Conservation (phyloP, 2,329 filamentous ascomycete genomes). For the Sporothrix phasma region DNA sequence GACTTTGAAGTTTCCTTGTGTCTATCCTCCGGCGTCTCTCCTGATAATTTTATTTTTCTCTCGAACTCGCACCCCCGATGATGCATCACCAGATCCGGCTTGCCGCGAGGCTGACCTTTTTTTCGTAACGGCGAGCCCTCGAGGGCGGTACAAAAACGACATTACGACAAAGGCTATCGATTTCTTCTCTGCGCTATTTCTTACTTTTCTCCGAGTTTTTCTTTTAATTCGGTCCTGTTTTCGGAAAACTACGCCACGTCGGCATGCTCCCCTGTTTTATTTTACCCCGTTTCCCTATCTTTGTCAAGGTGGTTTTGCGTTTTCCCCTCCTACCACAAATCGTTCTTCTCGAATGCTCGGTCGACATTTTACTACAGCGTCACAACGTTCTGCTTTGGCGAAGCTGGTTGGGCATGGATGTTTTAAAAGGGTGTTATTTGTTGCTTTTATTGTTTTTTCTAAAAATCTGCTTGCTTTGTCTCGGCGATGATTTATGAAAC, state of each 20-base stretch:
- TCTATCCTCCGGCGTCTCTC: constrained; percentile 17
- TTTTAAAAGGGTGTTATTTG: constrained; percentile 10
- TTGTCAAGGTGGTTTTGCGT: background rate
- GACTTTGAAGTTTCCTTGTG: constrained; percentile 13
- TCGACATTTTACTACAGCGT: constrained; percentile 12
- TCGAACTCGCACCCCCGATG: constrained; percentile 40
- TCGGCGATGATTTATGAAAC: constrained; percentile 20
- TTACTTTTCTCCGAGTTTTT: background rate
- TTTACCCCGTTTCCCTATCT: background rate
- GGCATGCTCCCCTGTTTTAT: background rate
- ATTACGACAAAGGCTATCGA: constrained; percentile 26
- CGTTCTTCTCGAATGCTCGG: constrained; percentile 5
- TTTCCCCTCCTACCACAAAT: background rate
- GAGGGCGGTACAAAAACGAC: constrained; percentile 31
- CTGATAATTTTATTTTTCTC: constrained; percentile 30
- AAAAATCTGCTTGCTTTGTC: constrained; percentile 11
- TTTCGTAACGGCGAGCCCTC: constrained; percentile 36
- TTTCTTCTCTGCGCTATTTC: constrained; percentile 13
- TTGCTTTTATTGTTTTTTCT: background rate
- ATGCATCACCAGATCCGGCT: constrained; percentile 49
- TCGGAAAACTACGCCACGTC: background rate
- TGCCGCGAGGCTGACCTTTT: constrained; percentile 47
- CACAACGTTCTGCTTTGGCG: background rate
- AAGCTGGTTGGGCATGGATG: constrained; percentile 17
- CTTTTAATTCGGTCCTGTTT: background rate